Evolutionary conservation across 2,329 filamentous ascomycete genomes (phyloP), one percentile per base, ranked within the genome.

Genomic region (Penicillium decumbens): DNA sequence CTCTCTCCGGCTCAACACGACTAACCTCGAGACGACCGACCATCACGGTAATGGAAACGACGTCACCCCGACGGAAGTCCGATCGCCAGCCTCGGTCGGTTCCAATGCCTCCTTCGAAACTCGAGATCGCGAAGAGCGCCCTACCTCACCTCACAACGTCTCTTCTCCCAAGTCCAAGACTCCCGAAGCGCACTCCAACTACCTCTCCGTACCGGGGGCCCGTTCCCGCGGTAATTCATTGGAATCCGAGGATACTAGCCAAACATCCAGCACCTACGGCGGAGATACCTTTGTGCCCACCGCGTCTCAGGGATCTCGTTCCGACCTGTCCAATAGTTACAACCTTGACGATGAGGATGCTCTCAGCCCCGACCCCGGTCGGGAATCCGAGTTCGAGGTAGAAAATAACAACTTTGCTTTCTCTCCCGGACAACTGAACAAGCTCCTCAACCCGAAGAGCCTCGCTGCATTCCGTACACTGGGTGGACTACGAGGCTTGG

Each of bases 371-470:
- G 87, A 91, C 63, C 85, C 83, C 1, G 85, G 84, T 6, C 85
- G 81, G 1, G 86, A 90, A 67, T 78, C 74, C 15, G 83, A 88
- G 55, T 92, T 88, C 60, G 63, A 80, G 38, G 79, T 84, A 13
- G 75, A 82, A 41, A 75, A 85, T 59, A 89, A 87, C 66, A 81
- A 78, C 39, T 89, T 90, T 60, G 87, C 85, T 7, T 89, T 84
- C 61, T 80, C 83, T 0, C 84, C 84, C 9, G 88, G 87, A 23
- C 86, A 88, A 59, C 72, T 89, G 60, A 83, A 81, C 54, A 92
- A 92, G 71, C 72, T 93, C 6, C 75, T 90, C 44, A 91, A 91
- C 56, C 88, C 88, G 0, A 93, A 93, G 71, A 90, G 79, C 59
- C 74, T 88, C 52, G 76, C 80, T 24, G 88, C 87, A 4, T 89